A percentile compares a stretch with the other conserved stretches of the same genome.
These are phyloP conservation scores for Fusarium miscanthi DNA, from an alignment of 2,329 filamentous ascomycete genomes.

Conservation along the genomic window DNA sequence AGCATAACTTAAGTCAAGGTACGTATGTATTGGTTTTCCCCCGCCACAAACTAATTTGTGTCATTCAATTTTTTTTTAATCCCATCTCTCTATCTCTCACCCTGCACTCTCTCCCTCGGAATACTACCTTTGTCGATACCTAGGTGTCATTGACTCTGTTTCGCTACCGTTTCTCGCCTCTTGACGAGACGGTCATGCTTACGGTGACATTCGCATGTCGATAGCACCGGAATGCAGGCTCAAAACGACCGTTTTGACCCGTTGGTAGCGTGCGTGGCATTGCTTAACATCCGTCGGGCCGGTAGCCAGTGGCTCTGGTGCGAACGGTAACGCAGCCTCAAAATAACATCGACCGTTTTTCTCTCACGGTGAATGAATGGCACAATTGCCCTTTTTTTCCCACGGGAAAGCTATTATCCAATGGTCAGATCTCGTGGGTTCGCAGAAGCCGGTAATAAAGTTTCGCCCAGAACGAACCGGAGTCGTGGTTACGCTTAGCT, in stretches of 20 bases:
- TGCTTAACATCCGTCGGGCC: constrained; percentile 2
- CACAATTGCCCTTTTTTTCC: neutral
- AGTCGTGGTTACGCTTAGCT: neutral
- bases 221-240: constrained; percentile 14
- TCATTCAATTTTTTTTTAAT: neutral
- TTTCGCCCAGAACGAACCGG: neutral
- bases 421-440: neutral
- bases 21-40: neutral
- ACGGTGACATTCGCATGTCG: neutral
- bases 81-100: no score
- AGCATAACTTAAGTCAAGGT: neutral
- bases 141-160: neutral
- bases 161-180: neutral
- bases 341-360: neutral
- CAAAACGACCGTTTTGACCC: constrained; percentile 8
- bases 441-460: neutral
- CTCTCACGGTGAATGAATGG: neutral
- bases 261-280: constrained; percentile 26
- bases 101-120: neutral
- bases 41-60: neutral
- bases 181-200: neutral
- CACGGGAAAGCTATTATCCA: neutral
- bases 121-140: neutral
- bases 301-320: neutral
- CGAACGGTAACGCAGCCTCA: neutral